Evolutionary conservation across 2,329 filamentous ascomycete genomes (phyloP).

Genomic region (Oidium heveae): DNA sequence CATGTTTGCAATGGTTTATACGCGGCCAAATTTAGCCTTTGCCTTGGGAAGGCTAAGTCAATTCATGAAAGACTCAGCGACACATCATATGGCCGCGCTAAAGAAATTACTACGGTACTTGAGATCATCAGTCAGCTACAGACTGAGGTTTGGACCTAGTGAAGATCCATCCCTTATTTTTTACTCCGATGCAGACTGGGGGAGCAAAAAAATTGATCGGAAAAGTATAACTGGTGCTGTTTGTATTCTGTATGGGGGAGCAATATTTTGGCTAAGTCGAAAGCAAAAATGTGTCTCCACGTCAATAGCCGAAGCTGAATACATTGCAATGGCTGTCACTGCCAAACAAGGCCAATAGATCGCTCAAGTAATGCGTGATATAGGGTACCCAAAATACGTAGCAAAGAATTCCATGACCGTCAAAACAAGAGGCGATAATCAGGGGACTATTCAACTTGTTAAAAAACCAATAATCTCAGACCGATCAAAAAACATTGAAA

Average conservation of each 20-base stretch:
- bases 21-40: too few species aligned
- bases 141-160: too few species aligned
- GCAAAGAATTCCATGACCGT: too few species aligned
- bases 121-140: too few species aligned
- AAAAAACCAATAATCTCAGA: neutral
- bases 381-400: neutral
- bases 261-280: neutral
- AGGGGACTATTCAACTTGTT: neutral
- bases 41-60: too few species aligned
- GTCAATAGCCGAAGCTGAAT: neutral
- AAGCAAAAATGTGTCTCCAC: neutral
- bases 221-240: neutral
- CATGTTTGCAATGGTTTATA: too few species aligned
- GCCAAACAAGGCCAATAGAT: neutral
- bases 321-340: neutral
- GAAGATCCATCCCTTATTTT: too few species aligned
- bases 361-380: too few species aligned
- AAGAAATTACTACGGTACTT: too few species aligned
- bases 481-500: neutral
- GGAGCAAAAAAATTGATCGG: neutral
- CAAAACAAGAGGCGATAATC: neutral
- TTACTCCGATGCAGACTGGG: neutral
- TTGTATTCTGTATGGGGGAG: neutral
- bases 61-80: too few species aligned
- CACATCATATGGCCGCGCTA: too few species aligned